Conservation (phyloP, 2,329 filamentous ascomycete species). For the Blastomyces emzantsi region DNA sequence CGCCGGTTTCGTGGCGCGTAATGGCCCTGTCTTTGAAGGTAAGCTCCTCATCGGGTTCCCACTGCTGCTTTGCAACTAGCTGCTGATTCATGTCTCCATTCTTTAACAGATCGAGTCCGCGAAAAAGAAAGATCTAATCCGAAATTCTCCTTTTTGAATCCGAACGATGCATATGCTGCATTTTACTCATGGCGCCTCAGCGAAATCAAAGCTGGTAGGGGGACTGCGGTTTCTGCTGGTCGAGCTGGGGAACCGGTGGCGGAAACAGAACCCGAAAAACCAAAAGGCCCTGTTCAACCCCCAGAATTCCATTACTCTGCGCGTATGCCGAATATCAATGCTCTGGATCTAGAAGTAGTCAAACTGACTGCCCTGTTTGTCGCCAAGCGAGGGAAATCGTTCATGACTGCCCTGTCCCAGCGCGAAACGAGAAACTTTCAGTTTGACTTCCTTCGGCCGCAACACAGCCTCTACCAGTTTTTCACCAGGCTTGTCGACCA, state of each 20-base stretch:
- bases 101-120: constrained; percentile 59
- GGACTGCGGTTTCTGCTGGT: constrained; percentile 68
- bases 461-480: constrained; percentile 93
- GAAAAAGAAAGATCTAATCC: constrained; percentile 74
- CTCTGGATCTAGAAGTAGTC: constrained; percentile 71
- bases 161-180: constrained; percentile 70
- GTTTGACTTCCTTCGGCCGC: constrained; percentile 90
- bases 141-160: constrained; percentile 83
- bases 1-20: constrained; percentile 75
- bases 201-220: constrained; percentile 76
- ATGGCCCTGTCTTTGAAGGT: constrained; percentile 59
- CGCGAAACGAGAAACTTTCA: constrained; percentile 84
- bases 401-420: constrained; percentile 83
- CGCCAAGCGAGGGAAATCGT: constrained; percentile 83
- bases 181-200: constrained; percentile 87
- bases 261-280: constrained; percentile 51
- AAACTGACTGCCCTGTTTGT: constrained; percentile 81
- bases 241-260: constrained; percentile 55
- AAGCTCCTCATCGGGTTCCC: constrained; percentile 13
- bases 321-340: constrained; percentile 93
- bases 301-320: constrained; percentile 87
- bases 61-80: background rate
- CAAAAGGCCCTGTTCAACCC: constrained; percentile 74
- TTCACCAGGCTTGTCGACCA: constrained; percentile 90
- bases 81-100: background rate